Percentiles rank a stretch among this genome's conserved stretches.
Conservation (phyloP, 202 grass and related monocot species). For the Carex sylvatica region DNA sequence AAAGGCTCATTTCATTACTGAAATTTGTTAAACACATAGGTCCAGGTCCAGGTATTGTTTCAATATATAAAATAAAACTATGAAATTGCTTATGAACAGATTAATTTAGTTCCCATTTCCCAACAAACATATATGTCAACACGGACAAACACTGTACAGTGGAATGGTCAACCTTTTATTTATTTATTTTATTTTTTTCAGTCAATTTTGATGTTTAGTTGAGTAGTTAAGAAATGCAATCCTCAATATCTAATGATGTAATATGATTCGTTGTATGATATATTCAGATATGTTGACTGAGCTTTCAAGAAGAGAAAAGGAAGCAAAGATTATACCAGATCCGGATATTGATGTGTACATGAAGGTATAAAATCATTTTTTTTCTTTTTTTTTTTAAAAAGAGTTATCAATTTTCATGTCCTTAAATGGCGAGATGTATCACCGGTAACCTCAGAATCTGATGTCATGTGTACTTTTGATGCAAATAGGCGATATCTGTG, state of each 20-base stretch:
- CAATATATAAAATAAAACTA: neutral
- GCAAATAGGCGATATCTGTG: conserved; percentile 75
- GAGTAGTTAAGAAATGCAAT: neutral
- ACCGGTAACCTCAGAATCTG: neutral
- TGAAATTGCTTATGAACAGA: neutral
- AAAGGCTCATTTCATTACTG: too few relatives aligned
- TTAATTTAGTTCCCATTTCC: neutral
- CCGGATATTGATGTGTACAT: conserved; percentile 91
- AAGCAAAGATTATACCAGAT: conserved; percentile 85
- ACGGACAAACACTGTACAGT: neutral
- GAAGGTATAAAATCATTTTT: conserved; percentile 52
- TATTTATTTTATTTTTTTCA: conserved; percentile 5
- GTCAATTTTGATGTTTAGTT: conserved; percentile 18
- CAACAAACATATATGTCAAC: neutral
- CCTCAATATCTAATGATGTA: neutral
- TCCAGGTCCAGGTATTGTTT: too few relatives aligned
- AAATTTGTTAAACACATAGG: too few relatives aligned
- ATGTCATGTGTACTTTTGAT: neutral
- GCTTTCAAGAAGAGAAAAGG: conserved; percentile 93
- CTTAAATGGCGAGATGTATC: neutral
- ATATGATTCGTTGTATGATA: neutral
- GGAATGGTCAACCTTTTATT: neutral
- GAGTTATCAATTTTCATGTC: neutral
- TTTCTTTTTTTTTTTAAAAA: neutral
- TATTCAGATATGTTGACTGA: conserved; percentile 77